A percentile compares a stretch with the other conserved stretches of the same genome.
Conservation (phyloP, 257 asterid species). For the Solanum peruvianum region DNA sequence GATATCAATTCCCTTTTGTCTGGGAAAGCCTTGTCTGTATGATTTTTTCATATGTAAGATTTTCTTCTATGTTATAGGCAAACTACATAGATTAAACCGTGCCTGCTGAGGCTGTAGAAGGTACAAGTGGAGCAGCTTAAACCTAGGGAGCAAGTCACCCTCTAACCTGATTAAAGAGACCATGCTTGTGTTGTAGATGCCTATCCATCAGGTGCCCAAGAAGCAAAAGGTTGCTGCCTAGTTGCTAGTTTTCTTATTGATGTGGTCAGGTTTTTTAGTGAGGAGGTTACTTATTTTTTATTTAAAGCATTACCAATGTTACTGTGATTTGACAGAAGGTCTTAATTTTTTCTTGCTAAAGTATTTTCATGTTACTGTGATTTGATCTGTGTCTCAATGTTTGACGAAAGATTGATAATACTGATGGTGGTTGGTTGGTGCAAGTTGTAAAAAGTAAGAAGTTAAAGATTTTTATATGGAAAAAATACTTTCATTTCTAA, state of each 20-base stretch:
- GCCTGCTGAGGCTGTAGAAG: slow-evolving; percentile 59
- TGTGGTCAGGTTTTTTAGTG: neutral
- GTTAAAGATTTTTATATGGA: neutral
- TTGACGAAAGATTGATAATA: neutral
- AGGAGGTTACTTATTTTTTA: neutral
- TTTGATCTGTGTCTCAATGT: neutral
- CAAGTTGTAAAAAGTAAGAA: neutral
- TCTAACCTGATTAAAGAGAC: slow-evolving; percentile 54
- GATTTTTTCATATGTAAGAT: neutral
- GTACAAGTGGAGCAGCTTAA: too few species aligned
- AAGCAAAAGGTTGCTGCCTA: slow-evolving; percentile 40
- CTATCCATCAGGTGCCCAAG: slow-evolving; percentile 47
- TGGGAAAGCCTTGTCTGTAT: neutral
- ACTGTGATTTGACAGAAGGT: too few species aligned
- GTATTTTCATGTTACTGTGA: neutral
- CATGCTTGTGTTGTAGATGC: slow-evolving; percentile 88
- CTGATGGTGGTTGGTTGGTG: neutral
- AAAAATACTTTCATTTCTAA: neutral
- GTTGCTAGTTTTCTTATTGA: neutral
- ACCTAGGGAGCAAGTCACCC: too few species aligned
- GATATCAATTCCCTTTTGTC: neutral
- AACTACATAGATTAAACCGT: slow-evolving; percentile 84
- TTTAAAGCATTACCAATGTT: neutral
- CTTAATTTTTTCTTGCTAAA: too few species aligned
- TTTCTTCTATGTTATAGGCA: slow-evolving; percentile 27